Evolutionary conservation across 2,329 filamentous ascomycete genomes (phyloP).

Genomic region (Clarireedia homoeocarpa): DNA sequence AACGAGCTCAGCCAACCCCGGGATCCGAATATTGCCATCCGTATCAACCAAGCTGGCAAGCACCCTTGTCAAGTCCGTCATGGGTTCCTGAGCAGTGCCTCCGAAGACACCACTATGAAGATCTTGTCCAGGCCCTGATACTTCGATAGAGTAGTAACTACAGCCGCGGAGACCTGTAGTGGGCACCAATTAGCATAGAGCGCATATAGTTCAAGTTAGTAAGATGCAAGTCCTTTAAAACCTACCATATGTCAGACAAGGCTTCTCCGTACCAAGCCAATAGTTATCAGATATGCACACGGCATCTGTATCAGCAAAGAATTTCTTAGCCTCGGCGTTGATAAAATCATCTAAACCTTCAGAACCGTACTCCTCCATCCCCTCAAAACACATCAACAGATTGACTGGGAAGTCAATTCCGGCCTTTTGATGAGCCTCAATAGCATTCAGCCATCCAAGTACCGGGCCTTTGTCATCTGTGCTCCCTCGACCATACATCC

Average conservation of each 20-base stretch:
- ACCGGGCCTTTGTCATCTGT: conserved; percentile 98
- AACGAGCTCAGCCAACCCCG: conserved; percentile 90
- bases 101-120: conserved; percentile 96
- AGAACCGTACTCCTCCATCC: conserved; percentile 98
- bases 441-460: conserved; percentile 94
- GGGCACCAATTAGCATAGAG: not conserved
- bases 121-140: conserved; percentile 87
- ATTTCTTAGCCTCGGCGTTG: conserved; percentile 80
- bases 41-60: conserved; percentile 81
- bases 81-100: conserved; percentile 92
- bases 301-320: conserved; percentile 90
- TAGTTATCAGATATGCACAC: conserved; percentile 99
- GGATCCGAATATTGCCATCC: conserved; percentile 85
- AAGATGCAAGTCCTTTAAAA: not conserved
- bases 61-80: conserved; percentile 87
- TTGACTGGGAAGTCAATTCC: conserved; percentile 94
- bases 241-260: conserved; percentile 79
- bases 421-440: conserved; percentile 94
- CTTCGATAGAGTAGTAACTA: conserved; percentile 93
- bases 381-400: conserved; percentile 98
- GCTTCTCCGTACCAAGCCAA: conserved; percentile 98
- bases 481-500: conserved; percentile 92
- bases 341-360: conserved; percentile 96
- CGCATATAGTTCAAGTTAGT: not conserved
- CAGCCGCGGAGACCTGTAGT: conserved; percentile 68